phyloP scores from a whole-genome alignment of 768 basidiomycete genomes.

The Suillus lakei region DNA sequence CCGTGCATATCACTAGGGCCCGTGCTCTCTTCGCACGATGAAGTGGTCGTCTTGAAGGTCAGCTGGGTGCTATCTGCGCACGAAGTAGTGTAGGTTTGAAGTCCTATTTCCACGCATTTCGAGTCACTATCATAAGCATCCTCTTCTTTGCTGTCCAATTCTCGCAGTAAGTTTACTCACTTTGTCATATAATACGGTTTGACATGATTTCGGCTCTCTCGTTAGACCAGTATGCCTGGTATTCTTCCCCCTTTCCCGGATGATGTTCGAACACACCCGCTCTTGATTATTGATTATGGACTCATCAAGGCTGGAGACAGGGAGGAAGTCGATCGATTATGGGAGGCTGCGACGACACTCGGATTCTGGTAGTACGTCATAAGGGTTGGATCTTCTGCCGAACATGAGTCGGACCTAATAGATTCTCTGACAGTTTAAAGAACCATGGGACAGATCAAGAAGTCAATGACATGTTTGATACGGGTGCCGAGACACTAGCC shows the following conservation, averaged over 20 bases:
- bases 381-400: background rate
- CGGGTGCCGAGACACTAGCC: constrained; percentile 46
- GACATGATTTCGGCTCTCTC: background rate
- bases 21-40: constrained; percentile 1
- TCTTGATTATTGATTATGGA: constrained; percentile 51
- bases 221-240: constrained; percentile 35
- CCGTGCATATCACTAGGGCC: too few species aligned
- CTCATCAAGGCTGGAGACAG: constrained; percentile 40
- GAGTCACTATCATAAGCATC: background rate
- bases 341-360: constrained; percentile 50
- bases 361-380: constrained; percentile 60
- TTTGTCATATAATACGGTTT: background rate
- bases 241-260: constrained; percentile 47
- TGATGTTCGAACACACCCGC: constrained; percentile 47
- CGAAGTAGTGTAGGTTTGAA: background rate
- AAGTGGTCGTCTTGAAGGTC: background rate
- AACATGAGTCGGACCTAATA: background rate
- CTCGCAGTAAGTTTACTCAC: background rate
- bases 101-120: background rate
- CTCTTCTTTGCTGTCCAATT: background rate
- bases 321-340: constrained; percentile 46
- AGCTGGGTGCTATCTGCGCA: background rate
- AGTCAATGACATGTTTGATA: constrained; percentile 44
- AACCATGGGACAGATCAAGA: constrained; percentile 46
- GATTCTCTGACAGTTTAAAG: constrained; percentile 38